Percentiles rank a stretch among this genome's conserved stretches.
phyloP scores from a whole-genome alignment of 495 filamentous ascomycete species.

The Aspergillus sclerotioniger region DNA sequence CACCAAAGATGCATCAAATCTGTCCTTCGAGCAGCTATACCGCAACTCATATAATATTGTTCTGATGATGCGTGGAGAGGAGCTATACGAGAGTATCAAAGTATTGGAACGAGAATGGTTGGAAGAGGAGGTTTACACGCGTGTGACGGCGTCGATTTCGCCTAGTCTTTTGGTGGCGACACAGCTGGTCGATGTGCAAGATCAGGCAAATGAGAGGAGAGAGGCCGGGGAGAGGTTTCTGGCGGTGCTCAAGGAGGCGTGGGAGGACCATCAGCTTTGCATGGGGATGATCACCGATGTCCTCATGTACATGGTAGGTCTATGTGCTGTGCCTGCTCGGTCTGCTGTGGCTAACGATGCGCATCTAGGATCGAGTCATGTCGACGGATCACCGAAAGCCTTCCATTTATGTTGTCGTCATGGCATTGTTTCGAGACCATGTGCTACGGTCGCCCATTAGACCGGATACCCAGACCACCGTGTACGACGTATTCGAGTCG shows the following conservation, averaged over 20 bases:
- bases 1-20: constrained; percentile 80
- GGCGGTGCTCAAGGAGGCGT: constrained; percentile 68
- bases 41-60: constrained; percentile 97
- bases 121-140: constrained; percentile 60
- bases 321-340: neutral
- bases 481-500: constrained; percentile 70
- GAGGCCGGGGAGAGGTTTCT: constrained; percentile 82
- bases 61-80: constrained; percentile 76
- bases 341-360: constrained; percentile 7
- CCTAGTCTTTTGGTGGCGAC: constrained; percentile 52
- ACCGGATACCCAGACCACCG: constrained; percentile 41
- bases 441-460: constrained; percentile 60
- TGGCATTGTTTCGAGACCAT: constrained; percentile 83
- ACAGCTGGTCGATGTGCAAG: constrained; percentile 40
- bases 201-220: constrained; percentile 70
- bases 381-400: constrained; percentile 68
- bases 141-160: constrained; percentile 61
- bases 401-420: constrained; percentile 77
- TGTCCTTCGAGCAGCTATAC: constrained; percentile 96
- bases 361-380: constrained; percentile 67
- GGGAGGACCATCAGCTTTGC: constrained; percentile 84
- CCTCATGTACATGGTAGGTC: constrained; percentile 88
- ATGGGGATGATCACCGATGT: constrained; percentile 99
- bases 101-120: constrained; percentile 81
- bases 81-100: constrained; percentile 78